Percentiles rank a stretch among this genome's conserved stretches.
These are phyloP conservation scores for Nakazawaea wyomingensis DNA, from an alignment of 805 yeast species.

Conservation along the genomic window DNA sequence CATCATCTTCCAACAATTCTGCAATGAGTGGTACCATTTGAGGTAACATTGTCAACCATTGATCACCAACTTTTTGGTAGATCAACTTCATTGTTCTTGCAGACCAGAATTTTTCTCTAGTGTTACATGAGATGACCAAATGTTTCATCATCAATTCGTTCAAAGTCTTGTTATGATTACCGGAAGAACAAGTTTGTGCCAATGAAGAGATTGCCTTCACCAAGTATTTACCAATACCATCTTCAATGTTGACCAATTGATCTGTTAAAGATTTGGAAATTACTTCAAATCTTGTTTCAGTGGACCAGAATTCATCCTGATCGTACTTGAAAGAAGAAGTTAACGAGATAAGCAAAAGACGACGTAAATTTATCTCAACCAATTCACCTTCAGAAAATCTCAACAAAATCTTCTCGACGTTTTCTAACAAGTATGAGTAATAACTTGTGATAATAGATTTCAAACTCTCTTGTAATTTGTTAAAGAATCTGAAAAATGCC, in stretches of 20 bases:
- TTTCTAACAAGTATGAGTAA: conserved; percentile 78
- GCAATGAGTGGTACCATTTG: conserved; percentile 95
- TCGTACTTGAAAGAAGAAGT: conserved; percentile 82
- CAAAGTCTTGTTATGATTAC: conserved; percentile 64
- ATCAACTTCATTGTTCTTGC: conserved; percentile 71
- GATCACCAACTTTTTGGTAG: conserved; percentile 90
- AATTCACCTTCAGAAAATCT: conserved; percentile 40
- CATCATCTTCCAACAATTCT: conserved; percentile 92
- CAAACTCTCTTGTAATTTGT: conserved; percentile 75
- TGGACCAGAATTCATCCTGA: conserved; percentile 93
- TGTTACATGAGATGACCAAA: conserved; percentile 56
- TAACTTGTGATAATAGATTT: conserved; percentile 86
- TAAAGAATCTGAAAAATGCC: conserved; percentile 82
- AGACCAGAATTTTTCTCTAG: conserved; percentile 73
- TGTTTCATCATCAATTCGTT: conserved; percentile 59
- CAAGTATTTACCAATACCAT: conserved; percentile 69
- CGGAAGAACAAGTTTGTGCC: conserved; percentile 61
- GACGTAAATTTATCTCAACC: conserved; percentile 54
- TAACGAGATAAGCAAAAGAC: conserved; percentile 68
- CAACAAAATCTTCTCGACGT: conserved; percentile 52
- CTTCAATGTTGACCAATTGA: conserved; percentile 68
- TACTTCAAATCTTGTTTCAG: conserved; percentile 75
- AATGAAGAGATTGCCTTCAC: conserved; percentile 77
- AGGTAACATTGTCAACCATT: conserved; percentile 87
- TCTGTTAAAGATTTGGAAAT: conserved; percentile 56